phyloP scores from a whole-genome alignment of 768 basidiomycete species.

The Dendrothele bispora region DNA sequence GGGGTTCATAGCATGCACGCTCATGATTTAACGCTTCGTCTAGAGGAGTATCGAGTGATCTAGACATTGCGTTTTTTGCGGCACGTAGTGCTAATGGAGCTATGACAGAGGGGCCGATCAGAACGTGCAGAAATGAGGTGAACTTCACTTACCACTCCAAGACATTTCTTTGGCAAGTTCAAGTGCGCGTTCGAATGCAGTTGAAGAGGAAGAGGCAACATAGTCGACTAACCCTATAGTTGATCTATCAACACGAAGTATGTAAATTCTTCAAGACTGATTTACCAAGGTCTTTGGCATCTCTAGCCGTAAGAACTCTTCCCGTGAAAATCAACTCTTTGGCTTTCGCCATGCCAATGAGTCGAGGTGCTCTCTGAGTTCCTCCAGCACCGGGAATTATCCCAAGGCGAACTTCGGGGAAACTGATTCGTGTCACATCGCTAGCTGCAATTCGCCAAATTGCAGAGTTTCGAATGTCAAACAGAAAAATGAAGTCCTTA shows the following conservation, averaged over 20 bases:
- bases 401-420: slow-evolving; percentile 58
- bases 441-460: background rate
- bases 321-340: slow-evolving; percentile 62
- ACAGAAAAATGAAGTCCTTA: slow-evolving; percentile 23
- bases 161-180: slow-evolving; percentile 6
- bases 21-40: slow-evolving; percentile 57
- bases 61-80: slow-evolving; percentile 59
- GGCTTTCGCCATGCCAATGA: slow-evolving; percentile 56
- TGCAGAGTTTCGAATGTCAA: background rate
- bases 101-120: slow-evolving; percentile 15
- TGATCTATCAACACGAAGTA: background rate
- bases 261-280: background rate
- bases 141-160: slow-evolving; percentile 2
- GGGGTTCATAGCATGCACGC: slow-evolving; percentile 54
- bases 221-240: slow-evolving; percentile 39
- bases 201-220: slow-evolving; percentile 36
- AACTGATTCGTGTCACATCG: slow-evolving; percentile 54
- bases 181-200: slow-evolving; percentile 6
- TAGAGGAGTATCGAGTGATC: slow-evolving; percentile 46
- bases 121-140: background rate
- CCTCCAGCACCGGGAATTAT: slow-evolving; percentile 69
- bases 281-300: slow-evolving; percentile 38
- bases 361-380: slow-evolving; percentile 56
- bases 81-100: slow-evolving; percentile 61
- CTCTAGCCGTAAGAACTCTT: slow-evolving; percentile 40